Evolutionary conservation across 805 yeast genomes (phyloP).

Genomic region (Ogataea neopini): DNA sequence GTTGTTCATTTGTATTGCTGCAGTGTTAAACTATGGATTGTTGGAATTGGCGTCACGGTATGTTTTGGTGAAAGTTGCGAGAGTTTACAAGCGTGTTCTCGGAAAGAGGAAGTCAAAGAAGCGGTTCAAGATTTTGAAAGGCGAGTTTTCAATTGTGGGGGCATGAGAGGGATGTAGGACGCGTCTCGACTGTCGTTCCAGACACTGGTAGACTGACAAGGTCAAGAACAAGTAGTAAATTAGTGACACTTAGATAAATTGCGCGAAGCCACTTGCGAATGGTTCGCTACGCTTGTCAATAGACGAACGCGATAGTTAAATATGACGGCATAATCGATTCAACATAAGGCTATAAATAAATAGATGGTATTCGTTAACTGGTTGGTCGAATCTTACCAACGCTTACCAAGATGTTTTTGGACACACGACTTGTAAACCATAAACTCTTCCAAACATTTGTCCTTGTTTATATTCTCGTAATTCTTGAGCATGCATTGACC

Average conservation of each 20-base stretch:
- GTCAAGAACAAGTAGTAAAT: no score
- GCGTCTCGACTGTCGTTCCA: no score
- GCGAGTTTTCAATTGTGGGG: conserved; percentile 25
- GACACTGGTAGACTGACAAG: no score
- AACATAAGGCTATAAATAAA: conserved; percentile 1
- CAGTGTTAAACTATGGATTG: conserved; percentile 49
- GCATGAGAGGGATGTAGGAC: no score
- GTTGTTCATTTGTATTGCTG: conserved; percentile 46
- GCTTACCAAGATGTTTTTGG: conserved; percentile 35
- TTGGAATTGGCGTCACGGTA: conserved; percentile 47
- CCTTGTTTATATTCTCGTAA: conserved; percentile 51
- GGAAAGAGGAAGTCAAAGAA: conserved; percentile 34
- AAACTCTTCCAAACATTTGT: conserved; percentile 56
- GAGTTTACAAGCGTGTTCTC: conserved; percentile 38
- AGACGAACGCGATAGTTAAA: background rate
- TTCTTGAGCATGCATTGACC: conserved; percentile 55
- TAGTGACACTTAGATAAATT: no score
- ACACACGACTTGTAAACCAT: conserved; percentile 52
- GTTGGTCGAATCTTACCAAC: conserved; percentile 20
- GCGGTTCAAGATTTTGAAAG: conserved; percentile 39
- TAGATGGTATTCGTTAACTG: background rate
- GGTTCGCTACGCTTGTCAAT: background rate
- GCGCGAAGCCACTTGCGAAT: no score
- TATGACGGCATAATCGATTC: background rate
- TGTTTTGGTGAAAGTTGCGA: conserved; percentile 45